A percentile compares a stretch with the other conserved stretches of the same genome.
phyloP scores from a whole-genome alignment of 2,329 filamentous ascomycete species.

The Fusarium sp. region DNA sequence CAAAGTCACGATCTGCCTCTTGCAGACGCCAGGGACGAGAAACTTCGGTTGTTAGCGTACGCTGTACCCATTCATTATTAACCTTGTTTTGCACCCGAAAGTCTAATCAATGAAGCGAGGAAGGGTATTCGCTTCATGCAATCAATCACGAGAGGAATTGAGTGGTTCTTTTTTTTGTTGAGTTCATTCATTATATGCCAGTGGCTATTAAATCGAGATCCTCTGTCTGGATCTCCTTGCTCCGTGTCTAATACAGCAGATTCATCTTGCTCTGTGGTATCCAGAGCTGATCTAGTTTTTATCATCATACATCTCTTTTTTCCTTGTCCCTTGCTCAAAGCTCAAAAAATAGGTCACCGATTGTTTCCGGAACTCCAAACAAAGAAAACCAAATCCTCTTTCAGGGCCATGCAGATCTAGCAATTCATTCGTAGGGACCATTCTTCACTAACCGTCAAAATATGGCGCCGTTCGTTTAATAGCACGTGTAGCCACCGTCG shows the following conservation, averaged over 20 bases:
- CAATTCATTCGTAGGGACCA: background rate
- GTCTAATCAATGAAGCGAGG: background rate
- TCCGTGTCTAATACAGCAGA: conserved; percentile 20
- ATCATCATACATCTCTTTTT: conserved; percentile 23
- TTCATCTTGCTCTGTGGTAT: conserved; percentile 24
- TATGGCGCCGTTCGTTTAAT: conserved; percentile 51
- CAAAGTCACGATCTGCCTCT: conserved; percentile 15
- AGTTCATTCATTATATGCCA: conserved; percentile 10
- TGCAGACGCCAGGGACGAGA: background rate
- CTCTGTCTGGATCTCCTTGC: conserved; percentile 12
- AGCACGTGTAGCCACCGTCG: conserved; percentile 75
- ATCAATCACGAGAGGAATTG: background rate
- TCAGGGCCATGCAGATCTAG: background rate
- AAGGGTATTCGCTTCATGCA: background rate
- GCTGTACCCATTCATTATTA: no score
- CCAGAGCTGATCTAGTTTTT: conserved; percentile 34
- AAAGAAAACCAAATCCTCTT: conserved; percentile 23
- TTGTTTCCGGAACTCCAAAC: conserved; percentile 33
- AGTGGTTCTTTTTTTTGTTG: background rate
- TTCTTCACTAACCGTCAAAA: conserved; percentile 1
- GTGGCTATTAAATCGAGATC: conserved; percentile 29
- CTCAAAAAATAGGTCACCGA: conserved; percentile 8
- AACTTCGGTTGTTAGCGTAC: conserved; percentile 3
- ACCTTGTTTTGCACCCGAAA: background rate
- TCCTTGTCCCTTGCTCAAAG: background rate